phyloP scores from a whole-genome alignment of 805 yeast genomes.

The Pichia gijzeniarum region DNA sequence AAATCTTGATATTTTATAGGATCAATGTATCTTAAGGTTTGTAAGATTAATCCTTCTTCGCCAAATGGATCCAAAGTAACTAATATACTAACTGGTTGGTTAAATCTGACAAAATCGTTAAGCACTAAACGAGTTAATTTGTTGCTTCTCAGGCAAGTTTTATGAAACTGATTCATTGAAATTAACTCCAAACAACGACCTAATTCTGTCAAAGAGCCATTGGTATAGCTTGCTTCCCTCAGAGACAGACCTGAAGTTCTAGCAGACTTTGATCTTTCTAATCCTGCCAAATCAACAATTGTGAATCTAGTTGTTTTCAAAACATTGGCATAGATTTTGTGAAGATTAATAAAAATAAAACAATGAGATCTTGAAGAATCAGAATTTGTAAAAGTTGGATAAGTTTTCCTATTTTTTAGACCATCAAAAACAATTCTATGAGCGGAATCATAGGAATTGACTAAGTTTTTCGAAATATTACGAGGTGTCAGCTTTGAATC shows the following conservation, averaged over 20 bases:
- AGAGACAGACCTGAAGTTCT: constrained; percentile 39
- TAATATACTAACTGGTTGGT: constrained; percentile 29
- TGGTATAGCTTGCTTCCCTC: constrained; percentile 43
- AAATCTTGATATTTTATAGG: constrained; percentile 26
- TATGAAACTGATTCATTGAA: constrained; percentile 32
- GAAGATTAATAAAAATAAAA: constrained; percentile 34
- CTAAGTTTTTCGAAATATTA: constrained; percentile 35
- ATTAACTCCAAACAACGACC: constrained; percentile 43
- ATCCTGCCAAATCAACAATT: constrained; percentile 46
- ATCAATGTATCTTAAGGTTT: constrained; percentile 27
- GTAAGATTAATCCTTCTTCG: constrained; percentile 29
- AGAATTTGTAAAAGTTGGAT: constrained; percentile 38
- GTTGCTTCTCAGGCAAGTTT: constrained; percentile 40
- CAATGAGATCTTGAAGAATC: constrained; percentile 48
- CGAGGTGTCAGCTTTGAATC: constrained; percentile 41
- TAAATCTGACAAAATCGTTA: constrained; percentile 35
- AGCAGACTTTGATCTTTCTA: constrained; percentile 43
- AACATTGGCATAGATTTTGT: constrained; percentile 17
- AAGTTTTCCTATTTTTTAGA: constrained; percentile 32
- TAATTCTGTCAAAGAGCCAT: constrained; percentile 42
- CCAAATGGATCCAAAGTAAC: constrained; percentile 36
- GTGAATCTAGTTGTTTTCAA: constrained; percentile 35
- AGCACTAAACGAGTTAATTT: constrained; percentile 44
- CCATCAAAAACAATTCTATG: constrained; percentile 34
- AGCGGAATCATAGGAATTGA: constrained; percentile 34